Percentiles rank a stretch among this genome's conserved stretches.
These are phyloP conservation scores for Candida caryicola DNA, from an alignment of 805 yeast species.

Conservation along the genomic window DNA sequence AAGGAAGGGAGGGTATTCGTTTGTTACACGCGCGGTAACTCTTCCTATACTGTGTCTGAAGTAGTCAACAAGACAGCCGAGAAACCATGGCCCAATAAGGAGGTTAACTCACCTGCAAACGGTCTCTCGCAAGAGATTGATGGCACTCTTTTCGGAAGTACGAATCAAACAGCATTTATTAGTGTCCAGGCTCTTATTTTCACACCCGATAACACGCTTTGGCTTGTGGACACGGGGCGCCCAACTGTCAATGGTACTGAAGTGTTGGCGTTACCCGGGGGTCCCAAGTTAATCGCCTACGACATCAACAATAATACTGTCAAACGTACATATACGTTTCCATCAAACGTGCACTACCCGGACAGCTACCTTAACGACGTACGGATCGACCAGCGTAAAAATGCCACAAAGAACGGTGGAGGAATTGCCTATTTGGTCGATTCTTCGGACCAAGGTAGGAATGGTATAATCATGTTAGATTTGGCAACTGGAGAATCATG, in stretches of 20 bases:
- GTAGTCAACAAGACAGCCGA: conserved; percentile 1
- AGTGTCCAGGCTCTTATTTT: conserved; percentile 2
- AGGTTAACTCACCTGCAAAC: neutral
- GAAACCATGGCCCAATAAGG: conserved; percentile 1
- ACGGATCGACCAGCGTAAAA: conserved; percentile 2
- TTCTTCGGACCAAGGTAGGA: conserved; percentile 3
- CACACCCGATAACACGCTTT: conserved; percentile 2
- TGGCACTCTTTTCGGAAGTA: conserved; percentile 1
- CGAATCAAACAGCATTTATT: neutral
- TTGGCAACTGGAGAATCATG: conserved; percentile 2
- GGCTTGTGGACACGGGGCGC: conserved; percentile 2
- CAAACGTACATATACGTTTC: conserved; percentile 1
- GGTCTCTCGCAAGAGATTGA: conserved; percentile 1
- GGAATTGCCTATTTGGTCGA: conserved; percentile 1
- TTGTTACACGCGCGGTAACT: neutral
- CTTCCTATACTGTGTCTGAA: neutral
- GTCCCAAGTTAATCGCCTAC: conserved; percentile 2
- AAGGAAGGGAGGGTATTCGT: conserved; percentile 1
- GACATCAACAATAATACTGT: conserved; percentile 1
- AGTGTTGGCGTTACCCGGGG: conserved; percentile 1
- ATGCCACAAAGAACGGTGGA: neutral
- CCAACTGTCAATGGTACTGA: conserved; percentile 4
- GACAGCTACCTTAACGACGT: conserved; percentile 3
- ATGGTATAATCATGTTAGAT: conserved; percentile 1
- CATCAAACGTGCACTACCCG: conserved; percentile 1